These are phyloP conservation scores for Thymus mandschuricus DNA, from an alignment of 257 asterid species.

Conservation along the genomic window DNA sequence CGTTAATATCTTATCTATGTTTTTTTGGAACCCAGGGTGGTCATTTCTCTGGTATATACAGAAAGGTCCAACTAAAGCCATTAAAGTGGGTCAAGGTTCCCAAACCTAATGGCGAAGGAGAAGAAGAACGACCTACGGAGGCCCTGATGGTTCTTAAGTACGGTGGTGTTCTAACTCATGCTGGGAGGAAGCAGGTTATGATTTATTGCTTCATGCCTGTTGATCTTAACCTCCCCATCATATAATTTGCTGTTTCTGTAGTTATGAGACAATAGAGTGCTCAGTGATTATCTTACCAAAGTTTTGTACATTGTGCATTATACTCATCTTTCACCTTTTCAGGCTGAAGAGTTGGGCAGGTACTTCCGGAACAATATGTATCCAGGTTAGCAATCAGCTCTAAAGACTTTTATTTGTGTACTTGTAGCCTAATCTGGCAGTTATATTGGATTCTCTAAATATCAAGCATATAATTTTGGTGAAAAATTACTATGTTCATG, in stretches of 20 bases:
- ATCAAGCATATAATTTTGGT: constrained; percentile 12
- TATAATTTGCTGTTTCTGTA: constrained; percentile 20
- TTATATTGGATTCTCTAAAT: constrained; percentile 19
- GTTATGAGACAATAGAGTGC: constrained; percentile 14
- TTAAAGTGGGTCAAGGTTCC: constrained; percentile 84
- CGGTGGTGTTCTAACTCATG: constrained; percentile 99
- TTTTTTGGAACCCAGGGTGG: constrained; percentile 71
- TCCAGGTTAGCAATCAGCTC: constrained; percentile 68
- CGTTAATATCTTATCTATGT: constrained; percentile 16
- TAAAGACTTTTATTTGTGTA: constrained; percentile 14
- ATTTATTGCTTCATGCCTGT: constrained; percentile 25
- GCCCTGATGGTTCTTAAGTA: constrained; percentile 99
- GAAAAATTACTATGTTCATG: constrained; percentile 6
- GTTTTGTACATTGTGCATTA: constrained; percentile 13
- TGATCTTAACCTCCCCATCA: constrained; percentile 19
- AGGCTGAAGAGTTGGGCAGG: constrained; percentile 99
- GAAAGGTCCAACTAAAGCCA: constrained; percentile 98
- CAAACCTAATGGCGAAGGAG: constrained; percentile 81
- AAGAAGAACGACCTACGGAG: constrained; percentile 94
- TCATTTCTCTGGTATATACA: constrained; percentile 96
- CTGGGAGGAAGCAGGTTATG: constrained; percentile 98
- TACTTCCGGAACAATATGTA: constrained; percentile 94
- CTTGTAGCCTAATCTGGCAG: constrained; percentile 22
- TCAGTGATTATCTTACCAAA: constrained; percentile 13
- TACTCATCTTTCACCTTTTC: constrained; percentile 40